phyloP scores from a whole-genome alignment of 768 basidiomycete genomes.

The Mycena pura region DNA sequence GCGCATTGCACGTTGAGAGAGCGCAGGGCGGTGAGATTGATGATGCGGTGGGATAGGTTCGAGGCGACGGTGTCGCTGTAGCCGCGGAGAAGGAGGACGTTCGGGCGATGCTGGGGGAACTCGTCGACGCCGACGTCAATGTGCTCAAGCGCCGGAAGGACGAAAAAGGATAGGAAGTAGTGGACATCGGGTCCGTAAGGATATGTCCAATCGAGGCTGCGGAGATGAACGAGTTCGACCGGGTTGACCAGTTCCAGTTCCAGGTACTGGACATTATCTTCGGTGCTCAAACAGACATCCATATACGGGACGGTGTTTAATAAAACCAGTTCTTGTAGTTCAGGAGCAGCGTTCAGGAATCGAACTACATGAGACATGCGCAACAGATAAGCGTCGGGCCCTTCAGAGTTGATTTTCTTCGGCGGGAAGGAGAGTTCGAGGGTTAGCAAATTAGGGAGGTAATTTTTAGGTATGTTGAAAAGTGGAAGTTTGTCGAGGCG shows the following conservation, averaged over 20 bases:
- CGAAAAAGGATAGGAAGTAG: conserved; percentile 49
- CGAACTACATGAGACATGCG: conserved; percentile 48
- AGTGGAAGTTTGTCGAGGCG: conserved; percentile 51
- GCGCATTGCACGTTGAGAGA: conserved; percentile 52
- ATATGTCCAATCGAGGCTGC: conserved; percentile 55
- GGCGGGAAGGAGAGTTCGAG: conserved; percentile 51
- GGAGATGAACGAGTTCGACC: conserved; percentile 46
- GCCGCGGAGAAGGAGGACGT: conserved; percentile 21
- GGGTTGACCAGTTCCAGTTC: conserved; percentile 25
- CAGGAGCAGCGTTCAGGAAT: conserved; percentile 45
- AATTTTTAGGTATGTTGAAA: conserved; percentile 41
- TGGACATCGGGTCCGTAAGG: conserved; percentile 50
- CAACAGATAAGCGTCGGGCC: conserved; percentile 39
- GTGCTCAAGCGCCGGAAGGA: conserved; percentile 47
- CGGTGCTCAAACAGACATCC: conserved; percentile 33
- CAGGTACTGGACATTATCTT: conserved; percentile 6
- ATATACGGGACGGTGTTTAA: conserved; percentile 50
- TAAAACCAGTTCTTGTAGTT: conserved; percentile 51
- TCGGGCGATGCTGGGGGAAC: conserved; percentile 10
- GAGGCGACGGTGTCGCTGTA: conserved; percentile 22
- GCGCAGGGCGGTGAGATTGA: conserved; percentile 42
- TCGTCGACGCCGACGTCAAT: conserved; percentile 53
- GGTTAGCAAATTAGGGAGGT: conserved; percentile 46
- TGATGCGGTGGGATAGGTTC: conserved; percentile 32
- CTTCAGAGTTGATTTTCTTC: conserved; percentile 26